Percentiles rank a stretch among this genome's conserved stretches.
Evolutionary conservation across 441 rosid genomes (phyloP).

Genomic region (Syzygium malaccense): DNA sequence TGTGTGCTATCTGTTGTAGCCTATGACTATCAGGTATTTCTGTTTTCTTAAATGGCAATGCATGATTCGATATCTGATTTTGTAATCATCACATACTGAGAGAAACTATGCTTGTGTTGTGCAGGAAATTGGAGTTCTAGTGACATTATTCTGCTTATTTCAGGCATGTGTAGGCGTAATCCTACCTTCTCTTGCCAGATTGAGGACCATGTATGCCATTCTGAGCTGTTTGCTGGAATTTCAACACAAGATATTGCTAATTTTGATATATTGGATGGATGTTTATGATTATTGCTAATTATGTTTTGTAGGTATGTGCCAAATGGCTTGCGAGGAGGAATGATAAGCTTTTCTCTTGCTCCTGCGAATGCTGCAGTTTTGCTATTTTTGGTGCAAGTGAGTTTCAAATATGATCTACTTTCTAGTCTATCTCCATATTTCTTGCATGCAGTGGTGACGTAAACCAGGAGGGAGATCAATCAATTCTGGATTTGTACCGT

Average conservation of each 20-base stretch:
- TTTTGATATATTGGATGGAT: background rate
- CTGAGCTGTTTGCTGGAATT: background rate
- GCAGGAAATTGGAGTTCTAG: slow-evolving; percentile 80
- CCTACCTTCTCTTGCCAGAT: slow-evolving; percentile 80
- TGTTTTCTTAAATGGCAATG: slow-evolving; percentile 3
- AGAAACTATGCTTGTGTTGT: slow-evolving; percentile 9
- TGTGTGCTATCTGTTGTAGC: slow-evolving; percentile 63
- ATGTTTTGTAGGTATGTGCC: slow-evolving; percentile 66
- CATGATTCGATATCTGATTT: background rate
- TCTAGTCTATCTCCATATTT: background rate
- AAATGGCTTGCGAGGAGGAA: slow-evolving; percentile 91
- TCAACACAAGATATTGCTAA: slow-evolving; percentile 2
- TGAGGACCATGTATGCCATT: slow-evolving; percentile 72
- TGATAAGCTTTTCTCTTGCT: slow-evolving; percentile 81
- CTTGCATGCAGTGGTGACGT: background rate
- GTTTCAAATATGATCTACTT: background rate
- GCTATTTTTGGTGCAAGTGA: slow-evolving; percentile 55
- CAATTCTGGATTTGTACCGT: background rate
- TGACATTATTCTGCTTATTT: slow-evolving; percentile 67
- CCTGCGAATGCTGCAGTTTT: slow-evolving; percentile 76
- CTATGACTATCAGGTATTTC: slow-evolving; percentile 87
- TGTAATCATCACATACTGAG: background rate
- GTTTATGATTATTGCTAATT: background rate
- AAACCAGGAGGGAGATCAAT: background rate
- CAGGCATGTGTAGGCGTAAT: slow-evolving; percentile 67